These are phyloP conservation scores for Pholiota microspora DNA, from an alignment of 768 basidiomycete species.

Conservation along the genomic window DNA sequence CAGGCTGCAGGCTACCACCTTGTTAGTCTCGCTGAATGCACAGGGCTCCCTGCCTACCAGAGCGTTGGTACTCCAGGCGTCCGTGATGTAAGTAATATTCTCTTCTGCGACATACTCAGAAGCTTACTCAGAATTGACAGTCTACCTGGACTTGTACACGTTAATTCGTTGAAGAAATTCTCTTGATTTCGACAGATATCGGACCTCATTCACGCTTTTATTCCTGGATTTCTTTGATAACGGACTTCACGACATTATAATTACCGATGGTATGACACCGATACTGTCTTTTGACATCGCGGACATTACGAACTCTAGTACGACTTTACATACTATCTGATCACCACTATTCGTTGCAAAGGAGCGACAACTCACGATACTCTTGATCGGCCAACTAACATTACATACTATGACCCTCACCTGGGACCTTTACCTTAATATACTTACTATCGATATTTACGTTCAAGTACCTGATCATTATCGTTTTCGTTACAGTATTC, in stretches of 20 bases:
- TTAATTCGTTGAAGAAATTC: not conserved
- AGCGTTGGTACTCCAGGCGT: slow-evolving; percentile 23
- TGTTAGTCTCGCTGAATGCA: slow-evolving; percentile 40
- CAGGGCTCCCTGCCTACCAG: slow-evolving; percentile 36
- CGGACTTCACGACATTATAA: not conserved
- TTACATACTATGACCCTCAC: too few species aligned
- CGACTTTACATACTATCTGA: not conserved
- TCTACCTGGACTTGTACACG: slow-evolving; percentile 22
- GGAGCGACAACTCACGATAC: too few species aligned
- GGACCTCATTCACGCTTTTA: not conserved
- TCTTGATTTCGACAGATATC: not conserved
- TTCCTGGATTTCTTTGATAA: not conserved
- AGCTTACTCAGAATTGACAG: slow-evolving; percentile 14
- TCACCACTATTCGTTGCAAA: too few species aligned
- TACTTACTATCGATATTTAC: too few species aligned
- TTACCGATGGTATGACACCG: too few species aligned
- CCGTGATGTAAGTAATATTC: slow-evolving; percentile 28
- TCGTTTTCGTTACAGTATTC: too few species aligned
- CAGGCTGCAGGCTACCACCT: slow-evolving; percentile 38
- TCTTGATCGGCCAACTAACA: too few species aligned
- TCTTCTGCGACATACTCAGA: not conserved
- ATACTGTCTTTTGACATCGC: too few species aligned
- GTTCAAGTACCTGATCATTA: too few species aligned
- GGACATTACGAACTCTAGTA: not conserved
- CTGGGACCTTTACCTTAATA: too few species aligned